phyloP scores from a whole-genome alignment of 1,284 basidiomycete species.

The Ceratobasidium sp. region DNA sequence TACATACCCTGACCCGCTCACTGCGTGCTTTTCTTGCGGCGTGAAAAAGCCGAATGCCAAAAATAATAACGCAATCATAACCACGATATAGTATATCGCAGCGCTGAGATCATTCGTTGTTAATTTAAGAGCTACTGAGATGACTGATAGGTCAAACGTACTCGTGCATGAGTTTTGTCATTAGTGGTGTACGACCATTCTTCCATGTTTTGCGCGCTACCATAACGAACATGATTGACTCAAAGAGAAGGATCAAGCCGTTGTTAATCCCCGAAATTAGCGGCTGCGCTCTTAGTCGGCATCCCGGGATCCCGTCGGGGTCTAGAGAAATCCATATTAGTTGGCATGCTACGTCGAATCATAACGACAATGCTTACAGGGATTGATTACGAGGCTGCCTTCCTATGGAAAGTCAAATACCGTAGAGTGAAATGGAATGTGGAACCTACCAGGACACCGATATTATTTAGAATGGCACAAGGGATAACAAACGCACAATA shows the following conservation, averaged over 20 bases:
- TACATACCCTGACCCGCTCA: slow-evolving; percentile 13
- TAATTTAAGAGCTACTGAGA: background rate
- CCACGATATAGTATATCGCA: background rate
- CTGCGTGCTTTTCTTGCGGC: background rate
- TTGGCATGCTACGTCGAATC: no score
- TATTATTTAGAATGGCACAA: background rate
- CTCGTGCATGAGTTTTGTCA: slow-evolving; percentile 8
- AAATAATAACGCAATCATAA: background rate
- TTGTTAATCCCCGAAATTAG: background rate
- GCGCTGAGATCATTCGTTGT: background rate
- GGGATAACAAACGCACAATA: slow-evolving; percentile 3
- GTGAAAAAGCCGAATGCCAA: background rate
- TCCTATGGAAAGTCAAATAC: background rate
- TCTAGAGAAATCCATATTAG: background rate
- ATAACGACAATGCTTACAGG: background rate
- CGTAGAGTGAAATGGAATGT: no score
- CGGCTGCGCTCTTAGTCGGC: slow-evolving; percentile 4
- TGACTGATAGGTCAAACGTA: background rate
- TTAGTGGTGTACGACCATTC: background rate
- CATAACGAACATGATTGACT: slow-evolving; percentile 6
- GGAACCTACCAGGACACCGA: background rate
- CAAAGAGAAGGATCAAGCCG: slow-evolving; percentile 3
- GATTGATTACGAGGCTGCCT: background rate
- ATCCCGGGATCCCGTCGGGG: background rate
- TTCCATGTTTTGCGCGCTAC: slow-evolving; percentile 9